Base-by-base conservation (phyloP, 2,329 filamentous ascomycete species). In the Colletotrichum simmondsii region DNA sequence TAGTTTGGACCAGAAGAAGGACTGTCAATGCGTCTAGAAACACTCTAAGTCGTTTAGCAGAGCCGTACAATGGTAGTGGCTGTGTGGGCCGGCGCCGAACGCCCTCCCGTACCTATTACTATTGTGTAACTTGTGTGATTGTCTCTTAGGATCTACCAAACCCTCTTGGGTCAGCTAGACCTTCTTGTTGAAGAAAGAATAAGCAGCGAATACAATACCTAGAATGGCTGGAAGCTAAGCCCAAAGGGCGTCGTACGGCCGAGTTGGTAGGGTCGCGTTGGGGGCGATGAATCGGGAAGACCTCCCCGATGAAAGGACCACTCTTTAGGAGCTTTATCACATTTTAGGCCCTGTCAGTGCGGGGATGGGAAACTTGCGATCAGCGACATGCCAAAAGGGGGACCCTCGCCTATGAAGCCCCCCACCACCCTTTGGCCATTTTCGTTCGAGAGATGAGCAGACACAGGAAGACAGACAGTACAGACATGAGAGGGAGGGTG, bases 11-110 rank as follows among this genome's bases (percentile, higher is more conserved):
- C 65, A 61, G 49, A 60, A 57, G 32, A 32, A 56, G 56, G 42
- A 22, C 54, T 65, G 70, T 61, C 66, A 56, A 52, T 70, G 60
- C 66, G 70, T 69, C 46, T 69, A 56, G 65, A 64, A 63, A 64
- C 59, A 59, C 22, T 16, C 5, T n/a, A 16, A 7, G 42, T 49
- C 19, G 37, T 49, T 49, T 22, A 22, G 42, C 19, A 42, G 37
- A 42, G 37, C 16, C 14, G 16, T 42, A 42, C 42, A 49, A 49
- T 49, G 37, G 37, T 49, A n/a, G 42, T 49, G 42, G 42, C 42
- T 49, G 42, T 22, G 42, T 49, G 10, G 19, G 42, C 42, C 42
- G 19, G 19, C 42, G 42, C 42, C 42, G 16, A 49, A 42, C 37
- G 14, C 37, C 37, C 42, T 49, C 42, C 42, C 19, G 42, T 49